Evolutionary conservation across 768 basidiomycete genomes (phyloP), one percentile per base, ranked within the genome.

Genomic region (Neoboletus magnificus): DNA sequence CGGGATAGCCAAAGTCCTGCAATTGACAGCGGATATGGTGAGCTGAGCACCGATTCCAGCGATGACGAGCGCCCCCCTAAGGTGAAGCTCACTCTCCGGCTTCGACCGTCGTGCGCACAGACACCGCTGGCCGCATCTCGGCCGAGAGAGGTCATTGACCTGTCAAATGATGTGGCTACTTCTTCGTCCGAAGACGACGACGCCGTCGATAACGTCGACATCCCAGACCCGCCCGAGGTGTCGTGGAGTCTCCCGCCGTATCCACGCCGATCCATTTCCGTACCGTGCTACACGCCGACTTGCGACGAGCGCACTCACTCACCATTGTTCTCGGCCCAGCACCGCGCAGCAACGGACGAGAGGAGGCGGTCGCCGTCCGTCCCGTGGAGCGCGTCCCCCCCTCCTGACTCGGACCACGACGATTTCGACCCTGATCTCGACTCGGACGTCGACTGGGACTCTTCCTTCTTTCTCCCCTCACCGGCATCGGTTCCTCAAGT

Each of bases 21-120:
- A 25, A 27, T 56, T 40, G 69, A 71, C n/a, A 65, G 62, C 10
- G 67, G 58, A 35, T 63, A 72, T 47, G 65, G 57, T 27, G 69
- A 71, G 33, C 50, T 53, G 16, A 57, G 44, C 45, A 30, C 49
- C 36, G 57, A 63, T 49, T 62, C 70, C 25, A 69, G 69, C 29
- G 75, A 76, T 41, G 67, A 69, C 37, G 75, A 72, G 46, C 67
- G 71, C 30, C 71, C 79, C 8, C 81, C 82, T 22, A 89, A 89
- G 65, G 82, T 88, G 64, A 89, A 87, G 65, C 77, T 90, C 32
- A 86, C 83, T 3, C 75, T 89, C 27, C 80, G 85, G 36, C 79
- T 89, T 41, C 82, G 81, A 54, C 73, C 71, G 4, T 63, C 73
- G 1, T 61, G 72, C 44, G 60, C 60, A 48, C 48, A 53, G n/a